Percentiles rank a stretch among this genome's conserved stretches.
Evolutionary conservation across 169 alveolate species (phyloP).

Genomic region (Plasmodium coatneyi): DNA sequence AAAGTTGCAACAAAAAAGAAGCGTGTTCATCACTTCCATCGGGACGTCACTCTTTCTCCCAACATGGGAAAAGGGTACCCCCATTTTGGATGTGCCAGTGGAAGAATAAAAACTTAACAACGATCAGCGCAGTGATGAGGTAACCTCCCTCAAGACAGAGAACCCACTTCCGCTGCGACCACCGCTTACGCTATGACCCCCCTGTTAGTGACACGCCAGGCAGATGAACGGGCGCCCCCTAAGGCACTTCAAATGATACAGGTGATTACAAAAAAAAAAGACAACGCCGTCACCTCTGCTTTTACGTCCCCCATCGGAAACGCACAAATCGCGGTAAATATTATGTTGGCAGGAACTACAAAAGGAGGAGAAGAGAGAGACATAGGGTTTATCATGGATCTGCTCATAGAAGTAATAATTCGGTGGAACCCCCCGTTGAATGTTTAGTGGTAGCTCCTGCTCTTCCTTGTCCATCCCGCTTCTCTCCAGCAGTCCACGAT

Average conservation of each 20-base stretch:
- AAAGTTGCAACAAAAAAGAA: background rate
- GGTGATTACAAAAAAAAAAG: conserved; percentile 67
- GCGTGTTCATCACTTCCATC: background rate
- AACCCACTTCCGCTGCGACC: background rate
- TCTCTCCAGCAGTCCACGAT: background rate
- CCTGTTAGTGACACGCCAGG: background rate
- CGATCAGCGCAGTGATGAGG: background rate
- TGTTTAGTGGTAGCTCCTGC: background rate
- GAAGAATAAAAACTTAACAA: background rate
- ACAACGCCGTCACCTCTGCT: conserved; percentile 10
- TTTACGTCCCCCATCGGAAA: background rate
- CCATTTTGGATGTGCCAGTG: background rate
- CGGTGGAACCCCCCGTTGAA: conserved; percentile 11
- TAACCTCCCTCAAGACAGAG: background rate
- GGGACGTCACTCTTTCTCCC: background rate
- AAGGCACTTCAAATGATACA: conserved; percentile 50
- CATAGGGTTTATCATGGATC: conserved; percentile 2
- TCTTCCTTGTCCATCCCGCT: background rate
- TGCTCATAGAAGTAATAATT: conserved; percentile 23
- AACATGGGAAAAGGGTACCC: background rate
- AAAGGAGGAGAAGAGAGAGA: conserved; percentile 47
- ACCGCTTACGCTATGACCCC: background rate
- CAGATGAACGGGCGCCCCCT: background rate
- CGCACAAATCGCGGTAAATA: conserved; percentile 2
- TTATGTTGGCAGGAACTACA: conserved; percentile 31